Percentiles rank a stretch among this genome's conserved stretches.
Evolutionary conservation across 2,329 filamentous ascomycete genomes (phyloP).

Genomic region (Emmonsia crescens): DNA sequence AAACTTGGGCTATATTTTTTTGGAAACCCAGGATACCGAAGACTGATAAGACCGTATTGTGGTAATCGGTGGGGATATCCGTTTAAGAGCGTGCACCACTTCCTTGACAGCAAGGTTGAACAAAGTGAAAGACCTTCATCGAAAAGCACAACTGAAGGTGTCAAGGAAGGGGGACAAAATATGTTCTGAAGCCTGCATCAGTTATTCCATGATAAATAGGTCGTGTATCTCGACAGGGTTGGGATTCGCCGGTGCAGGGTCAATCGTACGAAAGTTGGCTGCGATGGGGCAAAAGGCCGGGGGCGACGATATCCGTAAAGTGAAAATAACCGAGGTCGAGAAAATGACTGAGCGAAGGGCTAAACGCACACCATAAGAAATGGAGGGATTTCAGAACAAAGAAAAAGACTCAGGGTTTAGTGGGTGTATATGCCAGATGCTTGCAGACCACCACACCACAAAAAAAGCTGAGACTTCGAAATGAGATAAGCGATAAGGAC

Average conservation of each 20-base stretch:
- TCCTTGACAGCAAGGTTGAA: not conserved
- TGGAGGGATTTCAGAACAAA: conserved; percentile 13
- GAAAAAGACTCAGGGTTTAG: conserved; percentile 6
- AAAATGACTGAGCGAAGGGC: conserved; percentile 9
- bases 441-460: conserved; percentile 2
- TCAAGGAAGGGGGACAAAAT: conserved; percentile 6
- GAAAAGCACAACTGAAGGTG: conserved; percentile 9
- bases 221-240: conserved; percentile 8
- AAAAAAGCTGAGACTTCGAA: conserved; percentile 7
- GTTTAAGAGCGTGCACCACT: conserved; percentile 5
- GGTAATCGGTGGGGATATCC: conserved; percentile 11
- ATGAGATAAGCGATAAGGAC: conserved; percentile 7
- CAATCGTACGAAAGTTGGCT: conserved; percentile 3
- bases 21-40: conserved; percentile 8
- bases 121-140: conserved; percentile 3
- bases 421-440: conserved; percentile 3
- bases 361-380: conserved; percentile 11
- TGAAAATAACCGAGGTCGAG: conserved; percentile 6
- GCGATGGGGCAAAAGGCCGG: conserved; percentile 16
- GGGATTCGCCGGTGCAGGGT: not conserved
- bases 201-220: conserved; percentile 9
- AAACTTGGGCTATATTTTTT: conserved; percentile 8
- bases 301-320: conserved; percentile 13
- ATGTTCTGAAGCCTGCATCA: conserved; percentile 13
- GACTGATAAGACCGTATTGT: conserved; percentile 8